phyloP scores from a whole-genome alignment of 495 filamentous ascomycete genomes.

The Saxophila tyrrhenica region DNA sequence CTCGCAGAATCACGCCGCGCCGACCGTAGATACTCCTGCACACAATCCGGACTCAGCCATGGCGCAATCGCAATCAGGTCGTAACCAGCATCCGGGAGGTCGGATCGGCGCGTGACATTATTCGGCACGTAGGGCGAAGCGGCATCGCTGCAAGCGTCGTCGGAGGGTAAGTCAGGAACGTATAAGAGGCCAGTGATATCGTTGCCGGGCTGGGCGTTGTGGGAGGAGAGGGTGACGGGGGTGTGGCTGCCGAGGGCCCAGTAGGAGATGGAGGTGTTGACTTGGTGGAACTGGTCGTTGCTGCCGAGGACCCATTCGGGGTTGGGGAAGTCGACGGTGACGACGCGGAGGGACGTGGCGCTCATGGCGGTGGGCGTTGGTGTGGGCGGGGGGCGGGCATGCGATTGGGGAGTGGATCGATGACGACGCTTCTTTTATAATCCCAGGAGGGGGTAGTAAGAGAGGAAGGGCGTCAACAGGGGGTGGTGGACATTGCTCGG shows the following conservation, averaged over 20 bases:
- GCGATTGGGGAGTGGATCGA: not conserved
- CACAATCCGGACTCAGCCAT: constrained; percentile 67
- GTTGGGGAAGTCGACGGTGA: constrained; percentile 27
- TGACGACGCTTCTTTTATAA: not conserved
- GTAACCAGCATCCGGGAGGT: constrained; percentile 46
- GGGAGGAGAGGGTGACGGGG: constrained; percentile 60
- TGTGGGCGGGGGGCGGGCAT: not conserved
- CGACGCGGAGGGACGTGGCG: constrained; percentile 13
- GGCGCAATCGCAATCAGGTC: constrained; percentile 73
- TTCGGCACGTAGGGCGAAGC: constrained; percentile 48
- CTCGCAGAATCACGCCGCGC: constrained; percentile 44
- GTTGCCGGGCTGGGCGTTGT: constrained; percentile 42
- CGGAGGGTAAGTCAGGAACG: constrained; percentile 52
- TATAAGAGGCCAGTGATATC: constrained; percentile 66
- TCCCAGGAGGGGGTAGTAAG: not conserved
- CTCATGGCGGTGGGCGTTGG: not conserved
- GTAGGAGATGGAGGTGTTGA: constrained; percentile 43
- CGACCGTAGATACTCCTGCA: constrained; percentile 53
- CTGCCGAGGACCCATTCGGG: constrained; percentile 15
- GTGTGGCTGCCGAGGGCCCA: constrained; percentile 46
- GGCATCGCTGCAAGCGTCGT: constrained; percentile 48
- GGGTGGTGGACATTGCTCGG: not conserved
- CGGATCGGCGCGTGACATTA: constrained; percentile 60
- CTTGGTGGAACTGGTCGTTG: not conserved
- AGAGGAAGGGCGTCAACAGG: not conserved